Evolutionary conservation across 352 stramenopile genomes (phyloP).

Genomic region (Bremia lactucae): DNA sequence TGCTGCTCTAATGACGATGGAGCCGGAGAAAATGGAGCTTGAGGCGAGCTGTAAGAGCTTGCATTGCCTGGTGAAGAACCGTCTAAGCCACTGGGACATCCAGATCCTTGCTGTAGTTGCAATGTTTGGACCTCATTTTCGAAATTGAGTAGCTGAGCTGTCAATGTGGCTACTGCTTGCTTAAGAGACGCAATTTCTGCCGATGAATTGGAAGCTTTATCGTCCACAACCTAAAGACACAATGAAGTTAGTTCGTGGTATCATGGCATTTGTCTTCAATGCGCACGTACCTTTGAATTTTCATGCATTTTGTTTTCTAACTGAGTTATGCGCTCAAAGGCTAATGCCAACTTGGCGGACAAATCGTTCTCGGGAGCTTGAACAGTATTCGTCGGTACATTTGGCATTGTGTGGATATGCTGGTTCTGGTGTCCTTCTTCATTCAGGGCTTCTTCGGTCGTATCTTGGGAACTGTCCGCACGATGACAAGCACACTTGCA

Average conservation of each 20-base stretch:
- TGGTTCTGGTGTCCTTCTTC: no score
- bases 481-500: constrained; percentile 37
- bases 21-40: constrained; percentile 24
- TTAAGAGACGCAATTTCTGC: constrained; percentile 31
- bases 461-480: constrained; percentile 1
- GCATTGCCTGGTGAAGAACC: constrained; percentile 16
- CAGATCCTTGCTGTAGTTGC: constrained; percentile 20
- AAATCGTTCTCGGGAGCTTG: constrained; percentile 4
- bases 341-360: constrained; percentile 14
- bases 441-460: not conserved
- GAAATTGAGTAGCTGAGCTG: constrained; percentile 26
- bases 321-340: constrained; percentile 26
- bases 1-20: constrained; percentile 23
- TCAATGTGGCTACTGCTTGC: constrained; percentile 36
- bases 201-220: constrained; percentile 18
- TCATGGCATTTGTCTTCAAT: not conserved
- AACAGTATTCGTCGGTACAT: not conserved
- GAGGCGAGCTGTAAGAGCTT: constrained; percentile 22
- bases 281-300: constrained; percentile 29
- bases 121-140: constrained; percentile 37
- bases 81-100: constrained; percentile 9
- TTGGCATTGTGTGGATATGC: not conserved
- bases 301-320: constrained; percentile 33
- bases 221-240: constrained; percentile 26
- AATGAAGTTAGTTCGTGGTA: not conserved